Conservation (phyloP, 768 basidiomycete species). For the Tricholoma bakamatsutake region DNA sequence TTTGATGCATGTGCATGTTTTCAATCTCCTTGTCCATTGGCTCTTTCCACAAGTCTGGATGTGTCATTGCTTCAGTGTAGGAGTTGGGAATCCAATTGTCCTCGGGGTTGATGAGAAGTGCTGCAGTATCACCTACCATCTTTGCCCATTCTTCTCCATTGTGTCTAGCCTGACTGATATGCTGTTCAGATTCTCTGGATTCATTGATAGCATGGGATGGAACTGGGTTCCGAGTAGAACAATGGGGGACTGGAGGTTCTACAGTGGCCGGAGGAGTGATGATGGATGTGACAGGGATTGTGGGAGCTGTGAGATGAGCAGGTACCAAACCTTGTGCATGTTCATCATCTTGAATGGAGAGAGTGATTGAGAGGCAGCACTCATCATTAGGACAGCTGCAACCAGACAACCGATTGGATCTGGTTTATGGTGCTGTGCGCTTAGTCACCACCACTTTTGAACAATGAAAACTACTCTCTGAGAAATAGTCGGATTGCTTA, state of each 20-base stretch:
- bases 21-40: too few relatives aligned
- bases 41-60: neutral
- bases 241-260: neutral
- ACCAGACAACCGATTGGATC: too few relatives aligned
- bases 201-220: conserved; percentile 7
- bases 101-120: neutral
- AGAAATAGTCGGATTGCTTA: too few relatives aligned
- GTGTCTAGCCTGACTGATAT: neutral
- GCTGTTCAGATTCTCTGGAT: conserved; percentile 6
- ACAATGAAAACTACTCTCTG: too few relatives aligned
- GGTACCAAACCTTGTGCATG: neutral
- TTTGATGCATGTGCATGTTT: too few relatives aligned
- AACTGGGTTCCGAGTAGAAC: neutral
- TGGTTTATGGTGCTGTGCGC: too few relatives aligned
- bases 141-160: neutral
- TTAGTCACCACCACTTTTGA: too few relatives aligned
- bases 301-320: neutral
- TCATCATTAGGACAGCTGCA: too few relatives aligned
- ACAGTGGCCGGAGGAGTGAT: neutral
- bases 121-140: too few relatives aligned
- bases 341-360: neutral
- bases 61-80: too few relatives aligned
- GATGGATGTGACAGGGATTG: neutral
- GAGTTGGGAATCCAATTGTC: neutral
- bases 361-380: too few relatives aligned